These are phyloP conservation scores for Cyberlindnera maclurae DNA, from an alignment of 805 yeast species.

Conservation along the genomic window DNA sequence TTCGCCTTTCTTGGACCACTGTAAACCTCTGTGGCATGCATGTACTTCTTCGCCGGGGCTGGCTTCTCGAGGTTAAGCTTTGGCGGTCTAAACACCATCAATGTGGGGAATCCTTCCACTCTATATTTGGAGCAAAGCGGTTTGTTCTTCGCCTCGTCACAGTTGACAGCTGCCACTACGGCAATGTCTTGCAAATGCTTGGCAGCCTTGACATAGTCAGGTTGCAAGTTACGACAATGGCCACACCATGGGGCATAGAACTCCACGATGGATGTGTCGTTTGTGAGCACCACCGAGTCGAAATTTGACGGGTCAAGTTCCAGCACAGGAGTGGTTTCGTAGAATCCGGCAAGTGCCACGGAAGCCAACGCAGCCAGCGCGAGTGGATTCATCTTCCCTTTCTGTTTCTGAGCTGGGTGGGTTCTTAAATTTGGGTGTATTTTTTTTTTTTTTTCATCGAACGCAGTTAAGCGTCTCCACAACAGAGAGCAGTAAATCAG, in stretches of 20 bases:
- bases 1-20: conserved; percentile 54
- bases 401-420: neutral
- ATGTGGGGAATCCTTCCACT: conserved; percentile 78
- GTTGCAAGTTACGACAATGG: conserved; percentile 70
- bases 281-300: conserved; percentile 55
- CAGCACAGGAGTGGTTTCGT: conserved; percentile 33
- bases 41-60: conserved; percentile 15
- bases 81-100: conserved; percentile 78
- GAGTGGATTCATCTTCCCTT: neutral
- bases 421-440: neutral
- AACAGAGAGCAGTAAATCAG: too few relatives aligned
- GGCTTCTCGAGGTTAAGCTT: conserved; percentile 33
- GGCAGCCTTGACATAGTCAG: conserved; percentile 59
- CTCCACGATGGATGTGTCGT: conserved; percentile 76
- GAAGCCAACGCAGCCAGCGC: neutral
- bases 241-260: conserved; percentile 99
- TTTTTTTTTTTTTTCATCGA: too few relatives aligned
- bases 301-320: conserved; percentile 55
- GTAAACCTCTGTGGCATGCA: conserved; percentile 50
- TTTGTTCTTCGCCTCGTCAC: conserved; percentile 66
- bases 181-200: conserved; percentile 46
- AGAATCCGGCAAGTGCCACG: conserved; percentile 6
- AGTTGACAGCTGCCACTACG: conserved; percentile 77
- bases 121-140: conserved; percentile 58
- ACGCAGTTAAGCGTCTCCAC: too few relatives aligned